Evolutionary conservation across 225 moss, liverwort and hornwort genomes (phyloP).

Genomic region (Pleurozium schreberi): DNA sequence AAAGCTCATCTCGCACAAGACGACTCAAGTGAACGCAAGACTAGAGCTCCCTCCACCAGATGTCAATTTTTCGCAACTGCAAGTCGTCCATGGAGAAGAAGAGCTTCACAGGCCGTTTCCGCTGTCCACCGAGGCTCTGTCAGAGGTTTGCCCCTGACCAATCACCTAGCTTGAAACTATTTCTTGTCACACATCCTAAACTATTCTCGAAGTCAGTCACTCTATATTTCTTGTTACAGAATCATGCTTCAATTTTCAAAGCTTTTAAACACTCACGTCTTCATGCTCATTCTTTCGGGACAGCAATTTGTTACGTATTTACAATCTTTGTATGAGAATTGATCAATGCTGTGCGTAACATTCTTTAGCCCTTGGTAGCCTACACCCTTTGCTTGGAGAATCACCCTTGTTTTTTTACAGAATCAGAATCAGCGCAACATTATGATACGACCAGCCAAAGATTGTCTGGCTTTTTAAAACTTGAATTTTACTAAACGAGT

Average conservation of each 20-base stretch:
- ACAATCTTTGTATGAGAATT: background rate
- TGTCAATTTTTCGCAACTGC: background rate
- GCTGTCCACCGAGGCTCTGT: background rate
- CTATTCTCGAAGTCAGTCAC: background rate
- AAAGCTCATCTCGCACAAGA: conserved; percentile 10
- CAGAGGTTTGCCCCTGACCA: background rate
- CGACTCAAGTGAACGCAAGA: background rate
- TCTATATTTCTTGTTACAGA: background rate
- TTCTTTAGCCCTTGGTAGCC: background rate
- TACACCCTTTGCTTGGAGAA: too few relatives aligned
- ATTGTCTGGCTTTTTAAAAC: background rate
- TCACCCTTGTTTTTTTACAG: background rate
- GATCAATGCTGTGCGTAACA: background rate
- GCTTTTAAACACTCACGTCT: background rate
- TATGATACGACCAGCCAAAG: background rate
- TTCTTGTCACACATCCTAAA: background rate
- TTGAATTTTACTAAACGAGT: background rate
- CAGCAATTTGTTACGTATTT: background rate
- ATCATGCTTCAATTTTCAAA: background rate
- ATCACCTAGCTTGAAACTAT: background rate
- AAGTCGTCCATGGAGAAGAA: background rate
- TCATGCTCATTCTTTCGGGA: background rate
- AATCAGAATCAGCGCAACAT: background rate
- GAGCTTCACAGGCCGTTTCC: background rate
- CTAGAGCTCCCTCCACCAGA: background rate